phyloP scores from a whole-genome alignment of 2,329 filamentous ascomycete genomes.

The Hypoxylon sp. region DNA sequence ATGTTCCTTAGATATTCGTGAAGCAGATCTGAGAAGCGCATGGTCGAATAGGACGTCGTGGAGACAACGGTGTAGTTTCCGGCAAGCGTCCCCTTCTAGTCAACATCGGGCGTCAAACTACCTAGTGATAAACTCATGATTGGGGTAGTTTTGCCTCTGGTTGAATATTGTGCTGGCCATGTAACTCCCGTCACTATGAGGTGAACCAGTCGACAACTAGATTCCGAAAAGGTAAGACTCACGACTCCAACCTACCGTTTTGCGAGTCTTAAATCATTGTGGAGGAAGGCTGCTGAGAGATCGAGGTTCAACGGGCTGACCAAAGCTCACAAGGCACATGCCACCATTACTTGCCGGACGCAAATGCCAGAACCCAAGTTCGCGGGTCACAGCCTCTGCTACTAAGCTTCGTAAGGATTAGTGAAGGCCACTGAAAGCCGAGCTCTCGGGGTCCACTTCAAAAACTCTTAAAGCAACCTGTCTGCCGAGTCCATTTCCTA shows the following conservation, averaged over 20 bases:
- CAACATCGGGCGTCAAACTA: not conserved
- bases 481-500: not conserved
- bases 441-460: not conserved
- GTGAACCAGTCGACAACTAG: not conserved
- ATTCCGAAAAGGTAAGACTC: not conserved
- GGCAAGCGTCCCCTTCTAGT: not conserved
- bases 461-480: not conserved
- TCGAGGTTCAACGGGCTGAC: constrained; percentile 18
- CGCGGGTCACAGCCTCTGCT: constrained; percentile 6
- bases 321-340: constrained; percentile 6
- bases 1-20: constrained; percentile 33
- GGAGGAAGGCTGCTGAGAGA: constrained; percentile 13
- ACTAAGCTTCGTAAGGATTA: constrained; percentile 13
- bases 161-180: constrained; percentile 4
- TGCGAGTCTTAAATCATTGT: not conserved
- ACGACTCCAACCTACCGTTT: not conserved
- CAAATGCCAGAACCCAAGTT: constrained; percentile 11
- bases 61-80: not conserved
- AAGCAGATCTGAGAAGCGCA: not conserved
- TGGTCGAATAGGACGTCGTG: constrained; percentile 3
- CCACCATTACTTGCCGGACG: constrained; percentile 16
- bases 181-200: not conserved
- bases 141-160: not conserved
- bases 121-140: not conserved
- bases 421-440: constrained; percentile 6